Evolutionary conservation across 768 basidiomycete species (phyloP), one percentile per base, ranked within the genome.

Genomic region (Naematelia aurantialba): DNA sequence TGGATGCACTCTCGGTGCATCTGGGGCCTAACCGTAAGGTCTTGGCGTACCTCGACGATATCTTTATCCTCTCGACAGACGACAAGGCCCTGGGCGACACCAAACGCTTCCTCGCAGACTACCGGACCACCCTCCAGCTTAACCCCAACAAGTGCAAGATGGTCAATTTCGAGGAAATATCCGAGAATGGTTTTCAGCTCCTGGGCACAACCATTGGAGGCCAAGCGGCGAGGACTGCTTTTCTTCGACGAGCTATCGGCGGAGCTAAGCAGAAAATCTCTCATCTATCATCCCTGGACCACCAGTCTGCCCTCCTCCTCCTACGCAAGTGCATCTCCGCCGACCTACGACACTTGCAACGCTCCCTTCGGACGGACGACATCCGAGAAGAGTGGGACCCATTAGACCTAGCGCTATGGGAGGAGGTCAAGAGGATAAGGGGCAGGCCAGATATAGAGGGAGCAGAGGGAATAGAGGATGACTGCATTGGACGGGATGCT

Each of bases 31-130:
- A 52, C 2, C 52, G 22, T 27, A 13, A 50, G 3, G 52, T 68
- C 14, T 25, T 68, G 12, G 59, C 66, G 31, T 68, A 68, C 51
- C 58, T 67, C 21, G 66, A 67, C 48, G 66, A 67, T 49, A 52
- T 63, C 49, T 63, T 54, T 57, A 61, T 67, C 34, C 56, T 67
- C 48, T 30, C 31, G 31, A 27, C 44, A 5, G 26, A 56, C 21
- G 31, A 45, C 11, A 44, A 58, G 3, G 44, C 44, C 4, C 52
- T 61, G 14, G 24, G 34, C 8, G 34, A 17, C n/a, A 51, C 53
- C 14, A 2, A 25, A 12, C 39, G 21, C 19, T 64, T 56, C 55
- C 50, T 64, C 45, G 5, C 2, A 4, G 14, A 26, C 11, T 4
- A 14, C 1, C 21, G 12, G 2, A 27, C 59, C 4, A 24, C 62